These are phyloP conservation scores for Rhododendron kiyosumense DNA, from an alignment of 148 eudicot species.

Conservation along the genomic window DNA sequence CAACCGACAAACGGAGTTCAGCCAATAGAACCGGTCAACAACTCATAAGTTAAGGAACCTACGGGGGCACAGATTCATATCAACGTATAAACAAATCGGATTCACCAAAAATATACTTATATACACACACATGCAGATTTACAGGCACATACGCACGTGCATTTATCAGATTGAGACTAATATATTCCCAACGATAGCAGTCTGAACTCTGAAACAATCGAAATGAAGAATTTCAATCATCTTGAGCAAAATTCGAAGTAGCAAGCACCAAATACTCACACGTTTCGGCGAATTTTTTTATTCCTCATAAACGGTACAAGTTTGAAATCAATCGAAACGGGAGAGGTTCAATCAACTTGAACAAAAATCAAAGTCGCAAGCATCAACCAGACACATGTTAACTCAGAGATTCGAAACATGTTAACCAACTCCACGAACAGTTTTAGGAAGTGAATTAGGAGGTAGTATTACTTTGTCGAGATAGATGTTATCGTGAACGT, in stretches of 20 bases:
- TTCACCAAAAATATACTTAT: background rate
- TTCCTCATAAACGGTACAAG: too few species aligned
- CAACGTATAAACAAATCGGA: too few species aligned
- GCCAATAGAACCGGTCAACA: too few species aligned
- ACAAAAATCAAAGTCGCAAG: background rate
- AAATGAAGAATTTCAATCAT: background rate
- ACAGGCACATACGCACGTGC: background rate
- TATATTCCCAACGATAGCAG: background rate
- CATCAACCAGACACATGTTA: background rate
- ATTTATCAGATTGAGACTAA: background rate
- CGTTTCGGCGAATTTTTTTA: too few species aligned
- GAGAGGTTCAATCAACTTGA: too few species aligned
- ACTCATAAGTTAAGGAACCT: too few species aligned
- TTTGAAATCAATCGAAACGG: too few species aligned
- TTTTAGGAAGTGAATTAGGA: background rate
- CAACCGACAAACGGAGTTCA: too few species aligned
- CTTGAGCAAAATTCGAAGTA: background rate
- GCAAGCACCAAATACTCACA: too few species aligned
- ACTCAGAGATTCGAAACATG: too few species aligned
- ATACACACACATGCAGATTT: background rate
- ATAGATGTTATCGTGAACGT: conserved; percentile 78
- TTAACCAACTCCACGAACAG: too few species aligned
- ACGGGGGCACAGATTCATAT: too few species aligned
- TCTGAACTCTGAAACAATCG: background rate
- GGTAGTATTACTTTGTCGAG: conserved; percentile 53